Percentiles rank a stretch among this genome's conserved stretches.
These are phyloP conservation scores for Kodamaea alishanica DNA, from an alignment of 1,139 yeast genomes.

Conservation along the genomic window DNA sequence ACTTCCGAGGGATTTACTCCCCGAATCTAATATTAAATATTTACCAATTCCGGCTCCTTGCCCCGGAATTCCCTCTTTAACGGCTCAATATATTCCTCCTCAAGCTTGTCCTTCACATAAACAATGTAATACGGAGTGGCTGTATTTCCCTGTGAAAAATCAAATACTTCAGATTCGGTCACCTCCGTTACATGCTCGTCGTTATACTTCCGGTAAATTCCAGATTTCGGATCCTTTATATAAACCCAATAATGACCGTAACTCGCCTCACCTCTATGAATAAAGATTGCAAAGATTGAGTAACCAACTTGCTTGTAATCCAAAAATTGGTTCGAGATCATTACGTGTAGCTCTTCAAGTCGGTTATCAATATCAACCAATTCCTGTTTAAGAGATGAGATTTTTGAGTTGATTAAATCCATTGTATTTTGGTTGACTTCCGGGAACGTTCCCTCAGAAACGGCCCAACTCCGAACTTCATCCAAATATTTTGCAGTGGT, in stretches of 20 bases:
- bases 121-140: conserved; percentile 94
- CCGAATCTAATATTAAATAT: not conserved
- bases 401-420: conserved; percentile 6
- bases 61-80: conserved; percentile 40
- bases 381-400: conserved; percentile 30
- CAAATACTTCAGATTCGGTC: conserved; percentile 67
- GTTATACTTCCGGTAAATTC: conserved; percentile 81
- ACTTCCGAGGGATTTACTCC: not conserved
- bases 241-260: conserved; percentile 98
- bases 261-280: conserved; percentile 93
- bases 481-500: conserved; percentile 56
- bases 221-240: conserved; percentile 67
- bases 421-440: conserved; percentile 34
- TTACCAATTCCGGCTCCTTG: not conserved
- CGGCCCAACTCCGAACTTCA: no score
- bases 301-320: conserved; percentile 65
- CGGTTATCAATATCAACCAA: conserved; percentile 33
- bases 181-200: conserved; percentile 89
- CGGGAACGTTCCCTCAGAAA: conserved; percentile 17
- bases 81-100: conserved; percentile 62
- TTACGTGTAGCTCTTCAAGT: conserved; percentile 40
- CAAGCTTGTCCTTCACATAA: conserved; percentile 66
- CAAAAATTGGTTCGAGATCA: conserved; percentile 57
- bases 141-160: conserved; percentile 67
- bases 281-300: conserved; percentile 83